Base-by-base conservation (phyloP, 2,329 filamentous ascomycete genomes). In the Aspergillus quadrilineatus region DNA sequence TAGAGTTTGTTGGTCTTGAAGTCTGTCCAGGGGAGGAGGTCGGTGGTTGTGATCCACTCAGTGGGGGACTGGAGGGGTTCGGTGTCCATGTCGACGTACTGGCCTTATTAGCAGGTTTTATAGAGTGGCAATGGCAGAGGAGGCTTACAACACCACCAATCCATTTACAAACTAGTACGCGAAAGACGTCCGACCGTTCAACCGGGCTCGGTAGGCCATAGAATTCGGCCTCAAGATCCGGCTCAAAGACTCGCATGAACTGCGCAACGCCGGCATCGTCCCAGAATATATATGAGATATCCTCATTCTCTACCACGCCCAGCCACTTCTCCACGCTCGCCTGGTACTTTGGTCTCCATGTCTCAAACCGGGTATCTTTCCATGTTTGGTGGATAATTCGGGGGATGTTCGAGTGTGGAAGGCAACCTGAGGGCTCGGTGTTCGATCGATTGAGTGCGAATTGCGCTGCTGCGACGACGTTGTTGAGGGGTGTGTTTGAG, bases 261-360 rank as follows among this genome's bases (percentile, higher is more conserved):
- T 64, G 60, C 2, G 58, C 47, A 26, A 70, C 65, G 3, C 69
- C 70, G 3, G 65, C 64, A 39, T 72, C 70, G 15, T 69, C 65
- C 70, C 70, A 73, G n/a, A 73, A 58, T 43, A 73, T 63, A 42
- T 72, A 73, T 0, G 70, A 68, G 65, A 71, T 69, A 5, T 61
- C 54, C 8, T 59, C 59, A 4, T 60, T 50, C 7, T 64, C 58
- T 1, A 64, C 63, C 5, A 59, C 57, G 7, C 52, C 26, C 34
- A 73, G 59, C 70, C 70, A 73, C 49, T 57, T 60, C 47, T 72
- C 69, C 2, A 67, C 63, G 50, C 65, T 66, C 10, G 58, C 48
- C 5, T 62, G 63, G 4, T 67, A 61, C 15, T 58, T 53, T 6
- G 62, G 58, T 0, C 67, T 60, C 69, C 68, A 73, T 3, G 62